Evolutionary conservation across 768 basidiomycete species (phyloP), one percentile per base, ranked within the genome.

Genomic region (Chalciporus piperatus): DNA sequence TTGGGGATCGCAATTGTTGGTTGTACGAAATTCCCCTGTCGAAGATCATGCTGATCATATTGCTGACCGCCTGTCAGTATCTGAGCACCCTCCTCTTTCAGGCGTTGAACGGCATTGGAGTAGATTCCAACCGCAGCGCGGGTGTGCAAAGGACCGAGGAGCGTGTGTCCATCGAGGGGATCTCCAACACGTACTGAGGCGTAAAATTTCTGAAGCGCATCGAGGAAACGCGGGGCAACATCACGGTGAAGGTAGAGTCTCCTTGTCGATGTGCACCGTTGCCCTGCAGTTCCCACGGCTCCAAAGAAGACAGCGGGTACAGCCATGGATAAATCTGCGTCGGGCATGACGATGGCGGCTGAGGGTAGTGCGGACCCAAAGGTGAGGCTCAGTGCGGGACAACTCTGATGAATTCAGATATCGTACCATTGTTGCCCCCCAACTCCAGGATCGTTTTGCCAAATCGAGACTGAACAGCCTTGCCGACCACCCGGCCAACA

Each of bases 311-410:
- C 88, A 4, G 92, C 82, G 13, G 90, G 90, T 14, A 97, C 82
- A 33, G 96, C 95, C 58, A 97, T 83, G 28, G 80, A 78, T 20
- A 97, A 80, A 70, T 97, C 93, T 17, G 96, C 95, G 72, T 97
- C 96, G 45, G 90, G 82, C 82, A 97, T 89, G 57, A 98, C 79
- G 59, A 97, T 85, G 37, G 92, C 85, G 57, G 95, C 94, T 94
- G 68, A 55, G 50, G 48, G 51, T 48, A 41, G 58, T 38, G 41
- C 45, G 49, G 48, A 49, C 51, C 53, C 37, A 56, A 59, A 47
- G 43, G 53, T 56, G 41, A 54, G 56, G 59, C 40, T 41, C 28
- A 39, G 47, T 33, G 52, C 51, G 50, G 53, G 51, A 58, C 50
- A 56, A 45, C 37, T 53, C 47, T 55, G 60, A 57, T 48, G 54